Base-by-base conservation (phyloP, 116 monocot species). In the Trichopus zeylanicus region DNA sequence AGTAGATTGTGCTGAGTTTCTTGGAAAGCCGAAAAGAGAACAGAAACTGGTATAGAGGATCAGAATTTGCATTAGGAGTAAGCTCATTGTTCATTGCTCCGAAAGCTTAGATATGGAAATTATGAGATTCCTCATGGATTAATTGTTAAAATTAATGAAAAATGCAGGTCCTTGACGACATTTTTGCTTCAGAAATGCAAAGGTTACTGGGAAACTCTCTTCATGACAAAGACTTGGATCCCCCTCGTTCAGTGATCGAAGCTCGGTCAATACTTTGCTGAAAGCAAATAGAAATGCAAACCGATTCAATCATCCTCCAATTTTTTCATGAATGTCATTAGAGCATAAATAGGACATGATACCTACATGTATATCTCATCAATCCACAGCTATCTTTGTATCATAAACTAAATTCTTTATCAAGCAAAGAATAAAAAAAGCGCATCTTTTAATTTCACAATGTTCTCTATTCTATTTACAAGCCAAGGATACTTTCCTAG, bases 11-110 rank as follows among this genome's bases (percentile, higher is more conserved):
- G 19, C 24, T 97, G 56, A 77, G 64, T 23, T 97, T 97, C 56
- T 73, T 97, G 7, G 97, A 91, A 77, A 91, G 84, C 67, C 42
- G 81, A 61, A 98, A 91, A 58, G 97, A 91, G 73, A 98, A 91
- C 70, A 74, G 82, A 29, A 65, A 75, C 29, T 98, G 91, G 83
- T 91, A 98, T 39, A 72, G 77, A 53, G 88, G 88, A 61, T 87
- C 92, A 22, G 72, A 67, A 29, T 71, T 81, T 75, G 91, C 87
- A 56, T 66, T 97, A 22, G 74, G 79, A 64, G 91, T 97, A 77
- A 81, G 86, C 29, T 19, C 9, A 42, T 3, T 42, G n/a, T n/a
- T n/a, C n/a, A 42, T n/a, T 42, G 42, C 4, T 42, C 1, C 42
- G n/a, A 16, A 16, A n/a, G n/a, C 13, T 0, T 18, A 42, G 13